A percentile compares a stretch with the other conserved stretches of the same genome.
Evolutionary conservation across 208 protist species (phyloP).

Genomic region (Histomonas meleagridis): DNA sequence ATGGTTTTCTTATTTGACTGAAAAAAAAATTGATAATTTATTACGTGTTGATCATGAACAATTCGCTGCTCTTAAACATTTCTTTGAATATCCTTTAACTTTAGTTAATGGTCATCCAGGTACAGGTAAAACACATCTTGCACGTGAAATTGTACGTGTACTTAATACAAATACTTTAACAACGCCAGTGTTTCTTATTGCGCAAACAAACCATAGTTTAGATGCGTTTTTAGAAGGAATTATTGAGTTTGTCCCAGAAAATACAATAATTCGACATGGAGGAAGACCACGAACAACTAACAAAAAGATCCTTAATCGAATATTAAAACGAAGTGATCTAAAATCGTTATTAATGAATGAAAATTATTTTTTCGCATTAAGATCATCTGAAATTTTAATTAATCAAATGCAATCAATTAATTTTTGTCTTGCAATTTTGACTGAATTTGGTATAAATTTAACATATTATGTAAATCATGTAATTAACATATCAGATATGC

Average conservation of each 20-base stretch:
- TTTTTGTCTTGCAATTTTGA: no score
- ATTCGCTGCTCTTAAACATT: neutral
- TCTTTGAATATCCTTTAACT: neutral
- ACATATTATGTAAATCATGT: no score
- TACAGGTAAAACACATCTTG: slow-evolving; percentile 22
- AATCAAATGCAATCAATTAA: no score
- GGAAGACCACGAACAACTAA: neutral
- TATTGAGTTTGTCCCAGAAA: no score
- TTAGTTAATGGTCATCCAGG: neutral
- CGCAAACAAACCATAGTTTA: neutral
- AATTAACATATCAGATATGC: no score
- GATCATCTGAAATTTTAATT: no score
- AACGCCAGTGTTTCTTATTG: neutral
- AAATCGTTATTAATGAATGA: neutral
- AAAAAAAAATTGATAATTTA: neutral
- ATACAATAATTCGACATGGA: neutral
- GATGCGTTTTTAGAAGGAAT: neutral
- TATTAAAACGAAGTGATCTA: neutral
- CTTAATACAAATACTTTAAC: neutral
- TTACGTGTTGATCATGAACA: neutral
- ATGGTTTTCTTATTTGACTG: neutral
- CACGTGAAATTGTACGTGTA: neutral
- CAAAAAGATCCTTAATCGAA: no score
- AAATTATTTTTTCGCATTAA: no score
- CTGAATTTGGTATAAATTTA: no score